These are phyloP conservation scores for Roridomyces roridus DNA, from an alignment of 768 basidiomycete species.

Conservation along the genomic window DNA sequence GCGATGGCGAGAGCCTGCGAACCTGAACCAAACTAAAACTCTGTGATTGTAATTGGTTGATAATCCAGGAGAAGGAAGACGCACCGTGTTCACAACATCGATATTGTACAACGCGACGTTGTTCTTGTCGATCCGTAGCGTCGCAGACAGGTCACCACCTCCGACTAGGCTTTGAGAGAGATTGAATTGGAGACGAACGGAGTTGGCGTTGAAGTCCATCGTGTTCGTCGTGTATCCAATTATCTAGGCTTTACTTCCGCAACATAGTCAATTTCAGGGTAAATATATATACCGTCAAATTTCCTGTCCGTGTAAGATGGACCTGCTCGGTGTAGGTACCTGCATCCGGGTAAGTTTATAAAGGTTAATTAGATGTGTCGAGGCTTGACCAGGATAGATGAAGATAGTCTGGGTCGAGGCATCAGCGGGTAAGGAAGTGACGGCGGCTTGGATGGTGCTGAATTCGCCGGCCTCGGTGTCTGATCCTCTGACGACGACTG, in stretches of 20 bases:
- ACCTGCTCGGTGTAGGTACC: constrained; percentile 18
- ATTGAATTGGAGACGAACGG: background rate
- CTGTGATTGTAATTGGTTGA: no score
- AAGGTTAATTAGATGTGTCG: background rate
- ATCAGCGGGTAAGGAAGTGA: constrained; percentile 4
- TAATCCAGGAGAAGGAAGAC: background rate
- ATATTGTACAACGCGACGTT: constrained; percentile 37
- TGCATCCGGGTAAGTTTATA: background rate
- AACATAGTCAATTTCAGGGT: no score
- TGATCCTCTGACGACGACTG: constrained; percentile 4
- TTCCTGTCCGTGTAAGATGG: constrained; percentile 5
- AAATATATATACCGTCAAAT: constrained; percentile 1
- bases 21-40: constrained; percentile 28
- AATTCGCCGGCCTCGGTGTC: constrained; percentile 3
- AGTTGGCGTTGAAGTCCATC: background rate
- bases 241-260: background rate
- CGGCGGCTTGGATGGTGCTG: constrained; percentile 1
- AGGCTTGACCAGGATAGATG: constrained; percentile 10
- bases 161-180: constrained; percentile 5
- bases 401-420: constrained; percentile 3
- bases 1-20: constrained; percentile 34
- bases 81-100: constrained; percentile 35
- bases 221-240: constrained; percentile 5
- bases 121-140: constrained; percentile 34
- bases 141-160: constrained; percentile 25